Evolutionary conservation across 805 yeast species (phyloP).

Genomic region (Metschnikowia amazonensis): DNA sequence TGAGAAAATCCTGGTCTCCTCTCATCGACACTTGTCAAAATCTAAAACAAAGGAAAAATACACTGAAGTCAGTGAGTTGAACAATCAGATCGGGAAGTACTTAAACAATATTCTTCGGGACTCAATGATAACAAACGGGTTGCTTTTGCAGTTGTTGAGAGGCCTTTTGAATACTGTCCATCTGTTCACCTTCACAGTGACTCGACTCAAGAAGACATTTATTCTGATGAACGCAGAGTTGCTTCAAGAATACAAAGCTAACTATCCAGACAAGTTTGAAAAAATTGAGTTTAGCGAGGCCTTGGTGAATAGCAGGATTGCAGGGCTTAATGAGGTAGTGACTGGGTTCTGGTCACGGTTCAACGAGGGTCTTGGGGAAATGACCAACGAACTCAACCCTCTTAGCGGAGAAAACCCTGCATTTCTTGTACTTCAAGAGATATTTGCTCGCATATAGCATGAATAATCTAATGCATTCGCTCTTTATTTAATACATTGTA

Average conservation of each 20-base stretch:
- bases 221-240: constrained; percentile 47
- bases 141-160: constrained; percentile 45
- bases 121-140: constrained; percentile 60
- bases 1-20: constrained; percentile 18
- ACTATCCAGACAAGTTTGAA: constrained; percentile 31
- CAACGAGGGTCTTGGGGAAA: constrained; percentile 10
- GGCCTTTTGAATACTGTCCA: constrained; percentile 45
- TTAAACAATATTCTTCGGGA: constrained; percentile 63
- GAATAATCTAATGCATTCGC: neutral
- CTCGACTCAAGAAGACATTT: constrained; percentile 52
- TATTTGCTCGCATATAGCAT: constrained; percentile 11
- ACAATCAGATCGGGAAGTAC: constrained; percentile 46
- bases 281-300: constrained; percentile 31
- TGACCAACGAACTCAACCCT: constrained; percentile 11
- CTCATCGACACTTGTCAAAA: constrained; percentile 7
- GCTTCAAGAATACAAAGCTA: constrained; percentile 33
- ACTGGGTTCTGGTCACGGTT: constrained; percentile 18
- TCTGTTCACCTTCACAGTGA: constrained; percentile 46
- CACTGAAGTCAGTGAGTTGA: constrained; percentile 28
- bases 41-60: constrained; percentile 7
- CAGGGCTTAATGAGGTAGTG: constrained; percentile 16
- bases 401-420: constrained; percentile 16
- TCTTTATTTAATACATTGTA: neutral
- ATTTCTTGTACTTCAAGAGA: constrained; percentile 12
- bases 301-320: constrained; percentile 24